Evolutionary conservation across 1,139 yeast genomes (phyloP).

Genomic region (Blastobotrys buckinghamii): DNA sequence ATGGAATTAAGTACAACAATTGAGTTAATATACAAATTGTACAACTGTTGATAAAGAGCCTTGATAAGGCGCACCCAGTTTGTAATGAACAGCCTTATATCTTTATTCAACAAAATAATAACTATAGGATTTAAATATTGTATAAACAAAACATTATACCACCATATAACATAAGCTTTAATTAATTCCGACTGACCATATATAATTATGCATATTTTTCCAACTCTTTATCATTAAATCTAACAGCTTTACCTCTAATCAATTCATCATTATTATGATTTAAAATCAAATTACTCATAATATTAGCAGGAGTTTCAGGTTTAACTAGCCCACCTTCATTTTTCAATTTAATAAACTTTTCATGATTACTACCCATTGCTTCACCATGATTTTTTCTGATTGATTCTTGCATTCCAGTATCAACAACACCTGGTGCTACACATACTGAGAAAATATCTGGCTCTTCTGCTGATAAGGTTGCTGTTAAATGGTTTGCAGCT

Average conservation of each 20-base stretch:
- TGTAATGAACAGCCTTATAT: no score
- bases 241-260: conserved; percentile 57
- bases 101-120: no score
- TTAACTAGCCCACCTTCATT: conserved; percentile 47
- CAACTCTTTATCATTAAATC: conserved; percentile 47
- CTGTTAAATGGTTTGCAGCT: conserved; percentile 70
- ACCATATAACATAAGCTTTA: no score
- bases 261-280: conserved; percentile 30
- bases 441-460: conserved; percentile 53
- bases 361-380: conserved; percentile 52
- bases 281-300: conserved; percentile 60
- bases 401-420: conserved; percentile 75
- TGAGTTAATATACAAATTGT: no score
- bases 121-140: no score
- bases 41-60: no score
- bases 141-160: no score
- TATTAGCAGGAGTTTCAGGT: conserved; percentile 65
- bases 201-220: conserved; percentile 13
- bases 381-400: conserved; percentile 54
- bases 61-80: no score
- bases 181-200: no score
- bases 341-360: conserved; percentile 58
- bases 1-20: no score
- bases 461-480: conserved; percentile 64
- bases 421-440: conserved; percentile 91